phyloP scores from a whole-genome alignment of 805 yeast genomes.

The Starmerella stigmatis region DNA sequence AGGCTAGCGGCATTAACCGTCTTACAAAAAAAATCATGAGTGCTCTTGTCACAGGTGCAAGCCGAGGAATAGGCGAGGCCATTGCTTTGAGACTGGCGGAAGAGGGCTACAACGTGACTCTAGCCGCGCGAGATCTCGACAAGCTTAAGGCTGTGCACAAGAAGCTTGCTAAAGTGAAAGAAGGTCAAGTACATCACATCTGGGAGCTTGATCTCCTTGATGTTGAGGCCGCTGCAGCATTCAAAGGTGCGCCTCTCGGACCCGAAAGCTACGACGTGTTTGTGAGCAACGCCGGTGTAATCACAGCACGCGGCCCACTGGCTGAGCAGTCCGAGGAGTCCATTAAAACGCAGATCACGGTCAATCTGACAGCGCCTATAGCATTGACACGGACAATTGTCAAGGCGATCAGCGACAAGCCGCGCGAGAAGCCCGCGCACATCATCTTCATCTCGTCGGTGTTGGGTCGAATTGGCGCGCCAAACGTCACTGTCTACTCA shows the following conservation, averaged over 20 bases:
- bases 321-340: conserved; percentile 34
- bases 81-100: conserved; percentile 43
- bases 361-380: conserved; percentile 55
- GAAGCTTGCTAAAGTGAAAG: conserved; percentile 15
- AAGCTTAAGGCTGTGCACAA: conserved; percentile 29
- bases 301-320: conserved; percentile 46
- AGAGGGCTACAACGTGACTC: conserved; percentile 42
- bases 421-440: conserved; percentile 11
- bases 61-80: conserved; percentile 54
- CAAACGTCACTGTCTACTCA: conserved; percentile 56
- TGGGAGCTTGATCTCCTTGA: conserved; percentile 19
- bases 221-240: conserved; percentile 1
- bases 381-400: conserved; percentile 44
- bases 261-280: conserved; percentile 25
- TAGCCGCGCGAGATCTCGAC: conserved; percentile 42
- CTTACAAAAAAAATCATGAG: too few relatives aligned
- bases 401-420: conserved; percentile 33
- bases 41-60: conserved; percentile 51
- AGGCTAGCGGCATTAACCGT: too few relatives aligned
- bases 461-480: conserved; percentile 34
- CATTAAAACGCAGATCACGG: conserved; percentile 39
- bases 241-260: conserved; percentile 31
- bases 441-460: conserved; percentile 64
- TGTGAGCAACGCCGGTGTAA: conserved; percentile 50
- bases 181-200: conserved; percentile 15